Conservation (phyloP, 345 rosid genomes). For the Brassica rapa region DNA sequence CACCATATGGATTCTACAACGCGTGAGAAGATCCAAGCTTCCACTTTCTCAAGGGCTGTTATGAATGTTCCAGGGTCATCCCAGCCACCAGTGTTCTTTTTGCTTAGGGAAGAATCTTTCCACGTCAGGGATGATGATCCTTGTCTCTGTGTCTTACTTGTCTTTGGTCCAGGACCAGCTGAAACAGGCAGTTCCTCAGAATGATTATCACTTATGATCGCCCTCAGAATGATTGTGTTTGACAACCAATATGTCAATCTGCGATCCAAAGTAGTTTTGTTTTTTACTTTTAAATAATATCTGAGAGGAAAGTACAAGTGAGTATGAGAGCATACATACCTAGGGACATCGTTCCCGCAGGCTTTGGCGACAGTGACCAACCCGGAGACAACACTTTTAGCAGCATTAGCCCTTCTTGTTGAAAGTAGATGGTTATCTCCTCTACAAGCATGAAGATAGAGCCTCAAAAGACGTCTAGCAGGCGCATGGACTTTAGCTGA, state of each 20-base stretch:
- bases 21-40: conserved; percentile 92
- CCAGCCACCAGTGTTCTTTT: conserved; percentile 58
- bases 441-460: conserved; percentile 71
- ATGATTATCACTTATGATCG: conserved; percentile 55
- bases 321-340: conserved; percentile 58
- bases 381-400: conserved; percentile 81
- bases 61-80: conserved; percentile 59
- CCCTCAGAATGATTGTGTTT: conserved; percentile 73
- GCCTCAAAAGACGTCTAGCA: conserved; percentile 87
- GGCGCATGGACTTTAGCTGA: conserved; percentile 92
- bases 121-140: conserved; percentile 59
- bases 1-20: conserved; percentile 92
- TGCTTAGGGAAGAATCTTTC: conserved; percentile 54
- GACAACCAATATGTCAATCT: conserved; percentile 97
- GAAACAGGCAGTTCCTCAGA: conserved; percentile 40
- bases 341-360: conserved; percentile 94
- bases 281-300: not conserved
- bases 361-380: conserved; percentile 83
- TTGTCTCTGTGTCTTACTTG: conserved; percentile 40
- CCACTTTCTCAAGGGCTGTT: conserved; percentile 77
- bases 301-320: not conserved
- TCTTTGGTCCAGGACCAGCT: conserved; percentile 40
- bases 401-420: conserved; percentile 74
- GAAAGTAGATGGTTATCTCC: conserved; percentile 42
- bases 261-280: conserved; percentile 23